Evolutionary conservation across 495 filamentous ascomycete species (phyloP).

Genomic region (Ramalina peruviana): DNA sequence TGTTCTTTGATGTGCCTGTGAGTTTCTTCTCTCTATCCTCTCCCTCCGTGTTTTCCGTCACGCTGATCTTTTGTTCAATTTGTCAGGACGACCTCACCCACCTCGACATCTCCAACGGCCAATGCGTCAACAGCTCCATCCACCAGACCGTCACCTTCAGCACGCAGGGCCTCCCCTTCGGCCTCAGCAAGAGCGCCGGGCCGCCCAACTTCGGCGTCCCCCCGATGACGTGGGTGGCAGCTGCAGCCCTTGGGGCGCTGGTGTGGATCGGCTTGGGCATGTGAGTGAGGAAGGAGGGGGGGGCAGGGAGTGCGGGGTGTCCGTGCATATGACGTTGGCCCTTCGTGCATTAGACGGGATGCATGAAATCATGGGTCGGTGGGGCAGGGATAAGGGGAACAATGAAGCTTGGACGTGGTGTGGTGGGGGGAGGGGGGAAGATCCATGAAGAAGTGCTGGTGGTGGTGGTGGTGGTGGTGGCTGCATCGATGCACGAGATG

Average conservation of each 20-base stretch:
- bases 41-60: too few species aligned
- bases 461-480: too few species aligned
- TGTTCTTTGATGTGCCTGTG: conserved; percentile 58
- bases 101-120: conserved; percentile 54
- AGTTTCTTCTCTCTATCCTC: background rate
- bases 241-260: background rate
- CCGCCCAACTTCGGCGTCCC: background rate
- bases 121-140: conserved; percentile 50
- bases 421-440: too few species aligned
- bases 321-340: too few species aligned
- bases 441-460: too few species aligned
- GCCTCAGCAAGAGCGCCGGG: conserved; percentile 5
- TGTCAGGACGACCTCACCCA: conserved; percentile 45
- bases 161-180: conserved; percentile 44
- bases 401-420: too few species aligned
- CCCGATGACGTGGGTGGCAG: conserved; percentile 2
- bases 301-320: too few species aligned
- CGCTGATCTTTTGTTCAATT: background rate
- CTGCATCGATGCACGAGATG: too few species aligned
- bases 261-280: conserved; percentile 5
- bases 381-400: too few species aligned
- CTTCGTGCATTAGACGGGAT: too few species aligned
- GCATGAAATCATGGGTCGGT: too few species aligned
- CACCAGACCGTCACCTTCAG: conserved; percentile 56
- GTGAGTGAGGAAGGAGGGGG: background rate